These are phyloP conservation scores for Anisodus tanguticus DNA, from an alignment of 257 asterid species.

Conservation along the genomic window DNA sequence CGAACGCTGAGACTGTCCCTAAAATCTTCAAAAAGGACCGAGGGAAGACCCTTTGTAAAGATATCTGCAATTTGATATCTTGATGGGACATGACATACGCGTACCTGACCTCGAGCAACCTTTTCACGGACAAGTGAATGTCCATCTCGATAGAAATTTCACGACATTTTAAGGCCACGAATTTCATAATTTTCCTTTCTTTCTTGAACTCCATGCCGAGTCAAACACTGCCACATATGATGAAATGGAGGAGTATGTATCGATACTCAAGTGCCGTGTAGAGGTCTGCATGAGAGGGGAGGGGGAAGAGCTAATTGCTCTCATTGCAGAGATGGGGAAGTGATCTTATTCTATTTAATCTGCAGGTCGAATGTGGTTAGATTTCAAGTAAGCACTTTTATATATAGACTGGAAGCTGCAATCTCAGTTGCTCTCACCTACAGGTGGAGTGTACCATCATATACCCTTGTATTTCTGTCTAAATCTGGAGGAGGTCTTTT, in stretches of 20 bases:
- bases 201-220: neutral
- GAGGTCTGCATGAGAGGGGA: conserved; percentile 17
- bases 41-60: too few species aligned
- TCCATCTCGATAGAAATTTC: neutral
- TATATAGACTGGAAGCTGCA: neutral
- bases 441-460: neutral
- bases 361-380: conserved; percentile 19
- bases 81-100: too few species aligned
- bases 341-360: conserved; percentile 21
- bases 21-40: too few species aligned
- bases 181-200: neutral
- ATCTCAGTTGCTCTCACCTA: neutral
- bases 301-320: neutral
- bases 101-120: too few species aligned
- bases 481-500: neutral
- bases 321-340: neutral
- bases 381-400: neutral
- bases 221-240: neutral
- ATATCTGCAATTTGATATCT: too few species aligned
- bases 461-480: neutral
- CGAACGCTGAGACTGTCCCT: too few species aligned
- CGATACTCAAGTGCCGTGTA: neutral
- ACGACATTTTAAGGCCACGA: neutral
- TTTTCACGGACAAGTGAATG: too few species aligned
- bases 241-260: neutral